Evolutionary conservation across 2,329 filamentous ascomycete genomes (phyloP), one percentile per base, ranked within the genome.

Genomic region (Penicillium sp.): DNA sequence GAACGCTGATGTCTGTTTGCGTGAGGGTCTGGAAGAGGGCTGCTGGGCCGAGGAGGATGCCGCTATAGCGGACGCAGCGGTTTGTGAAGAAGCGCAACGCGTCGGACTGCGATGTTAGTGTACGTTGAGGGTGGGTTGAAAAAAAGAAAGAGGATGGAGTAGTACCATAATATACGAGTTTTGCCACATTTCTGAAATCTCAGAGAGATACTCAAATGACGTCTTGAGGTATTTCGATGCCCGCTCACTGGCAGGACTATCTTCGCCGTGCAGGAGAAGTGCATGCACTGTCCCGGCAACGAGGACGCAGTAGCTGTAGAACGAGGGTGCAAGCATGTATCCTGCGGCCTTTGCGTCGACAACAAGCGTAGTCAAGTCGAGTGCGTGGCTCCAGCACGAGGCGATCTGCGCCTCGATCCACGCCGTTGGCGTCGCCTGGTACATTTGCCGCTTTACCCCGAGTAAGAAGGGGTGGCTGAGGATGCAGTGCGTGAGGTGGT

Each of bases 291-390:
- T 68, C 26, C 67, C 67, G 0, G 69, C 69, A 26, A 70, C 60
- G n/a, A 70, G 49, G 35, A 70, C 67, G 52, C 67, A 66, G 49
- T 70, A 70, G 53, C 69, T 69, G 47, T 67, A 70, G 7, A 69
- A 67, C 5, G 69, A 68, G 6, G 69, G 64, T 5, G 66, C 61
- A 1, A 65, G 66, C 62, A 69, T 68, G 44, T 67, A 69, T 17
- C 67, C 67, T 21, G 65, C 66, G 15, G 67, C 61, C 23, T 70
- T 69, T 23, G 69, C 67, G 21, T 69, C 65, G n/a, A 70, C 60
- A 4, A 70, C 60, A 2, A 69, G 61, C 11, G 64, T 67, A n/a
- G 69, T 62, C 31, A 70, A 26, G 1, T 66, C 65, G 11, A 62
- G 57, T 11, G 69, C 66, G 56, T 70, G 67, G 17, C 23, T 26